Evolutionary conservation across 2,329 filamentous ascomycete species (phyloP), one percentile per base, ranked within the genome.

Genomic region (Colletotrichum graminicola): DNA sequence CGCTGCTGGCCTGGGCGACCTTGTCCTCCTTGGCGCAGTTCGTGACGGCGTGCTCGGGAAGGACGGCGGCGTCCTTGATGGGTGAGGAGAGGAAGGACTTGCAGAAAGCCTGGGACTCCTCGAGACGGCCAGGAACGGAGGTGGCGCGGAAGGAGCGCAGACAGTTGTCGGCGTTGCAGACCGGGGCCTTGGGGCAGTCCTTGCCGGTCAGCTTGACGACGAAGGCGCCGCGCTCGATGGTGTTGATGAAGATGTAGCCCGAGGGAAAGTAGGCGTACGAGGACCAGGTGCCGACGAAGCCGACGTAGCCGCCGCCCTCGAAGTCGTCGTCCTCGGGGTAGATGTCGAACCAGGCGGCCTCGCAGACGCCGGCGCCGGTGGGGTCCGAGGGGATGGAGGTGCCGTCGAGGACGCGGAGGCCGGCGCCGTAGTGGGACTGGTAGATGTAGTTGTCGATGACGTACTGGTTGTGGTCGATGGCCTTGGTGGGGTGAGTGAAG

Each of bases 381-480:
- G 84, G 83, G 43, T 86, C 83, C 3, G 75, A 45, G 7, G 79
- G 77, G 41, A 84, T 79, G 1, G 80, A 80, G 29, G 76, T 75
- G 5, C 79, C 76, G 41, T 84, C 81, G 29, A 83, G 77, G 6
- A 84, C 77, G 2, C 82, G 80, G 12, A 88, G 80, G n/a, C 86
- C 86, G 16, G 83, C 80, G 4, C 81, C 84, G 73, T 87, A 88
- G 78, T 87, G 85, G 41, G 83, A 80, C 75, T 88, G 86, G 78
- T 86, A 87, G 51, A 79, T 78, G 54, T 83, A 79, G 21, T 81
- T 83, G 71, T 85, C 76, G 41, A 80, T 64, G 71, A 86, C 78
- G 62, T 87, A 87, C 74, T 85, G 83, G 78, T 86, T 86, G 77
- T 86, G 84, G 69, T 86, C 84, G 65, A 86, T 84, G 23, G 80